These are phyloP conservation scores for Lactarius sp. DNA, from an alignment of 768 basidiomycete genomes.

Conservation along the genomic window DNA sequence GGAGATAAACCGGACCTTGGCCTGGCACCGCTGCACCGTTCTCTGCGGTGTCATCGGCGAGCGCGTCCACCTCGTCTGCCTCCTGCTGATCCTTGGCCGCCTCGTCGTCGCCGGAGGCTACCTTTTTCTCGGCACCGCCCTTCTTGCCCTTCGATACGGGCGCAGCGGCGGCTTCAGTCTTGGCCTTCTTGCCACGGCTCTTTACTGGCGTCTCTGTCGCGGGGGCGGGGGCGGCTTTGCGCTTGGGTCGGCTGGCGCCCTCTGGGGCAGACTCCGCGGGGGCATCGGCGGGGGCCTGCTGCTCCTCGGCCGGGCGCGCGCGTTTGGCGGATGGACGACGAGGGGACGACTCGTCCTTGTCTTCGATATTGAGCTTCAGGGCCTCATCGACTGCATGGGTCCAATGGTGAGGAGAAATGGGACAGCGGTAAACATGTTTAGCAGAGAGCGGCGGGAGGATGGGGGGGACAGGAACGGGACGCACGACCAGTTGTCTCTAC, in stretches of 20 bases:
- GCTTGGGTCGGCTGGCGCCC: conserved; percentile 13
- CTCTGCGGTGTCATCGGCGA: conserved; percentile 22
- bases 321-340: conserved; percentile 22
- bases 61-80: conserved; percentile 23
- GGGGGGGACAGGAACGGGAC: conserved; percentile 14
- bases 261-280: conserved; percentile 3
- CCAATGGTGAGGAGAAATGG: not conserved
- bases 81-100: conserved; percentile 18
- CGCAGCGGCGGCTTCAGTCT: conserved; percentile 7
- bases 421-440: not conserved
- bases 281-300: not conserved
- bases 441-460: not conserved
- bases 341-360: conserved; percentile 21
- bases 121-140: conserved; percentile 18
- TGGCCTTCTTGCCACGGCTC: conserved; percentile 20
- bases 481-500: conserved; percentile 28
- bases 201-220: conserved; percentile 18
- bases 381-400: conserved; percentile 22
- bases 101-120: conserved; percentile 6
- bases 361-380: conserved; percentile 21
- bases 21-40: conserved; percentile 3
- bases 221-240: conserved; percentile 21
- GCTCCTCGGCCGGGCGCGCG: conserved; percentile 15
- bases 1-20: not conserved
- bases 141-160: conserved; percentile 20